A percentile compares a stretch with the other conserved stretches of the same genome.
phyloP scores from a whole-genome alignment of 441 rosid species.

The Sinapis alba region DNA sequence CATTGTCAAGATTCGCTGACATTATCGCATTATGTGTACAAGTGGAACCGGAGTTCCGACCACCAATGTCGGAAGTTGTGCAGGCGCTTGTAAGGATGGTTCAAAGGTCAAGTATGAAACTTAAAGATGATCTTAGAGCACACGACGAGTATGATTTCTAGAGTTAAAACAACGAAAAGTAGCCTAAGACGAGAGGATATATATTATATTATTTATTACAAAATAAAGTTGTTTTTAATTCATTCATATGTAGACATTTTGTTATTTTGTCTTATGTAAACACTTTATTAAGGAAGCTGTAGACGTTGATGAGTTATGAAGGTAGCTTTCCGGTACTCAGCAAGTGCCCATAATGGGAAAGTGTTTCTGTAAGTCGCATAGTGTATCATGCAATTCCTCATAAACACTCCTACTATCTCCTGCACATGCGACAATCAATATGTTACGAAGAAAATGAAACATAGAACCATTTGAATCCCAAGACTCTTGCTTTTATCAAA shows the following conservation, averaged over 20 bases:
- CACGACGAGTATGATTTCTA: constrained; percentile 29
- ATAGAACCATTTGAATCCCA: neutral
- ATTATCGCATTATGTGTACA: constrained; percentile 80
- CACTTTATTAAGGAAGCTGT: neutral
- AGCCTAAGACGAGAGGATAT: neutral
- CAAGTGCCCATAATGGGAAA: constrained; percentile 41
- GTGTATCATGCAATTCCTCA: constrained; percentile 36
- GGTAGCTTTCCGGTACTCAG: constrained; percentile 18
- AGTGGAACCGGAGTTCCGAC: constrained; percentile 81
- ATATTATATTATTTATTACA: neutral
- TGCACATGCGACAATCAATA: constrained; percentile 18
- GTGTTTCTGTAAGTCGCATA: constrained; percentile 34
- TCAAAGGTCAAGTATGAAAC: constrained; percentile 66
- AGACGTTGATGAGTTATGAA: neutral
- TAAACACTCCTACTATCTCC: constrained; percentile 40
- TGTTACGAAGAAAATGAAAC: neutral
- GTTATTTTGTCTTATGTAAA: neutral
- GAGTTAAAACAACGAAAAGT: neutral
- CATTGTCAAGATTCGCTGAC: constrained; percentile 88
- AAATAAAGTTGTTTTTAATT: too few relatives aligned
- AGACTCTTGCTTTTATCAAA: neutral
- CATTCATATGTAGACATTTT: neutral
- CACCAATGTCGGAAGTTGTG: constrained; percentile 91
- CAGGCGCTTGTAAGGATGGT: constrained; percentile 64
- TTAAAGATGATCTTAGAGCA: constrained; percentile 48